phyloP scores from a whole-genome alignment of 2,329 filamentous ascomycete species.

The Sporothrix variecibatus region DNA sequence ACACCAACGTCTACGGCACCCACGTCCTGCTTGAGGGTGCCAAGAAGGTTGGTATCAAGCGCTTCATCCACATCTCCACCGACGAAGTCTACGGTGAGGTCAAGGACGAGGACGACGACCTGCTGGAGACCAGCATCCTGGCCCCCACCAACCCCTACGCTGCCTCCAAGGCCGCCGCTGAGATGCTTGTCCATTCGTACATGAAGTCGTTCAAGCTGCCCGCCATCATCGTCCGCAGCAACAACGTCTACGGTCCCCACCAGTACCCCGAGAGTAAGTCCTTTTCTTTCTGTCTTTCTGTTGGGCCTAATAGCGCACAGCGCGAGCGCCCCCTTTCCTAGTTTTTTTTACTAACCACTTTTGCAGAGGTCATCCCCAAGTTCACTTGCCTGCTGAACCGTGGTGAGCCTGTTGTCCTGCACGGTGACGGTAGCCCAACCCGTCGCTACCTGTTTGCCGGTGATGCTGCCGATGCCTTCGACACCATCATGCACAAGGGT shows the following conservation, averaged over 20 bases:
- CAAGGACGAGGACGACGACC: conserved; percentile 68
- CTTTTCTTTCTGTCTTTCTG: conserved; percentile 7
- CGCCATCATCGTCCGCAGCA: conserved; percentile 76
- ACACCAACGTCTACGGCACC: conserved; percentile 82
- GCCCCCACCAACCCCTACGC: conserved; percentile 82
- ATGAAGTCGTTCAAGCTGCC: conserved; percentile 80
- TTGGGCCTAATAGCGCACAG: neutral
- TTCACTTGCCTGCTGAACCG: conserved; percentile 73
- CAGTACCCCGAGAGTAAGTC: conserved; percentile 76
- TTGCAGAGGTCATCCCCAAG: conserved; percentile 77
- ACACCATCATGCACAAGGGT: conserved; percentile 80
- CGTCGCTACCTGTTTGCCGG: conserved; percentile 76
- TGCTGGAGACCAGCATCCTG: conserved; percentile 72
- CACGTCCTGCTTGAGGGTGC: conserved; percentile 78
- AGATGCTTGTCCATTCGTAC: conserved; percentile 87
- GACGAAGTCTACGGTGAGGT: conserved; percentile 87
- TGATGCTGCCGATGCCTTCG: conserved; percentile 79
- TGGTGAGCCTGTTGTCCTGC: conserved; percentile 67
- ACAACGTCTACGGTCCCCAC: conserved; percentile 84
- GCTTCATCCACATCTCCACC: conserved; percentile 81
- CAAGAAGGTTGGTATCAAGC: conserved; percentile 67
- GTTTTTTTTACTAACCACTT: conserved; percentile 6
- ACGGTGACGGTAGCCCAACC: conserved; percentile 74
- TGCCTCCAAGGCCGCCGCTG: conserved; percentile 77
- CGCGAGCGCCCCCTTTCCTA: neutral